These are phyloP conservation scores for Shiraia bambusicola DNA, from an alignment of 2,329 filamentous ascomycete species.

Conservation along the genomic window DNA sequence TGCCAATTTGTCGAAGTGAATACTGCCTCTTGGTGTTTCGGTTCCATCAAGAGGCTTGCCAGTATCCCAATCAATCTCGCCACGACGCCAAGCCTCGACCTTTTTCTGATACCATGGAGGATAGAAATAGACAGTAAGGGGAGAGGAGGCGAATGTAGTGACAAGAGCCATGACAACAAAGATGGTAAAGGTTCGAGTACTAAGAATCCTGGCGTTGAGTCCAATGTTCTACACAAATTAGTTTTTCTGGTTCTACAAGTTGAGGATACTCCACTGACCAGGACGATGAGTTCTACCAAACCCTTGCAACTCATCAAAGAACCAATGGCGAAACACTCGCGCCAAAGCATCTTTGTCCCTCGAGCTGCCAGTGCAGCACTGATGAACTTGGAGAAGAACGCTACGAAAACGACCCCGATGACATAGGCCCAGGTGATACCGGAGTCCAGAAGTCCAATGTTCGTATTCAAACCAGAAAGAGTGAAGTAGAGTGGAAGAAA, in stretches of 20 bases:
- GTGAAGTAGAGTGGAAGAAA: constrained; percentile 93
- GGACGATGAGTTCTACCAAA: constrained; percentile 89
- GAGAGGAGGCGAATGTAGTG: constrained; percentile 82
- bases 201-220: constrained; percentile 78
- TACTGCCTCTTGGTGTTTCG: constrained; percentile 45
- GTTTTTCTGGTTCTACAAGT: not conserved
- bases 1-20: constrained; percentile 54
- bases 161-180: constrained; percentile 92
- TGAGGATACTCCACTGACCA: constrained; percentile 57
- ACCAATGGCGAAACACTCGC: constrained; percentile 85
- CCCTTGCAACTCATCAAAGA: constrained; percentile 96
- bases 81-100: constrained; percentile 72
- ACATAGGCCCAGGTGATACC: constrained; percentile 91
- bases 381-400: constrained; percentile 81
- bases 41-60: constrained; percentile 49
- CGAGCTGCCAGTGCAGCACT: constrained; percentile 80
- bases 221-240: constrained; percentile 67
- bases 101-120: constrained; percentile 76
- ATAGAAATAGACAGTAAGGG: constrained; percentile 71
- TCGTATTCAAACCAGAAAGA: constrained; percentile 83
- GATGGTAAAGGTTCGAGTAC: constrained; percentile 81
- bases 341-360: constrained; percentile 77
- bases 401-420: constrained; percentile 75
- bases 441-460: constrained; percentile 78
- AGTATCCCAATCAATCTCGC: constrained; percentile 86